phyloP scores from a whole-genome alignment of 2,329 filamentous ascomycete species.

The Fusarium illudens region DNA sequence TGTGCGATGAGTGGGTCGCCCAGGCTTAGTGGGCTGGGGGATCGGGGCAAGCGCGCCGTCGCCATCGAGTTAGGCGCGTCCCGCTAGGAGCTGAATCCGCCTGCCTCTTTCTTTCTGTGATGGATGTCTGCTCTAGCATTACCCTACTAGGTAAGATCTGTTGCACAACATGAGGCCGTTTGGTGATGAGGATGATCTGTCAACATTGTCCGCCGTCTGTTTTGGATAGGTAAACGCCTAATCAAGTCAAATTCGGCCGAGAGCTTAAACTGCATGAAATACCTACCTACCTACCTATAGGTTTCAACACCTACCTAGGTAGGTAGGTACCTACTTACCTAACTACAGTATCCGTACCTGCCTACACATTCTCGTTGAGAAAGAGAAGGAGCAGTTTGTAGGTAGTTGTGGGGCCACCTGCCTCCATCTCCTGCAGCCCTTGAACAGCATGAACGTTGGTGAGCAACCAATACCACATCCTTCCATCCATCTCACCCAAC shows the following conservation, averaged over 20 bases:
- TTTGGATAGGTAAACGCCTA: neutral
- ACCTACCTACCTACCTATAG: too few relatives aligned
- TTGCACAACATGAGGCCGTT: neutral
- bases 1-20: constrained; percentile 27
- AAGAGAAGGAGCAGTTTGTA: neutral
- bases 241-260: neutral
- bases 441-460: neutral
- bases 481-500: neutral
- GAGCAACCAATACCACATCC: neutral
- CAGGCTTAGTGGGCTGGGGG: constrained; percentile 31
- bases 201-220: neutral
- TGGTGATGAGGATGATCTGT: neutral
- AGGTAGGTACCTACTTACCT: too few relatives aligned
- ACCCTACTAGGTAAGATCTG: neutral
- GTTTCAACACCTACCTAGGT: neutral
- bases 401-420: neutral
- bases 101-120: neutral
- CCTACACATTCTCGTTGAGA: neutral
- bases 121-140: neutral
- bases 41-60: constrained; percentile 21
- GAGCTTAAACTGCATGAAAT: neutral
- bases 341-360: too few relatives aligned
- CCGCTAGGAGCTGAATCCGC: constrained; percentile 9
- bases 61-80: constrained; percentile 23
- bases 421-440: neutral